These are phyloP conservation scores for Ganoderma multipileum DNA, from an alignment of 1,284 basidiomycete species.

Conservation along the genomic window DNA sequence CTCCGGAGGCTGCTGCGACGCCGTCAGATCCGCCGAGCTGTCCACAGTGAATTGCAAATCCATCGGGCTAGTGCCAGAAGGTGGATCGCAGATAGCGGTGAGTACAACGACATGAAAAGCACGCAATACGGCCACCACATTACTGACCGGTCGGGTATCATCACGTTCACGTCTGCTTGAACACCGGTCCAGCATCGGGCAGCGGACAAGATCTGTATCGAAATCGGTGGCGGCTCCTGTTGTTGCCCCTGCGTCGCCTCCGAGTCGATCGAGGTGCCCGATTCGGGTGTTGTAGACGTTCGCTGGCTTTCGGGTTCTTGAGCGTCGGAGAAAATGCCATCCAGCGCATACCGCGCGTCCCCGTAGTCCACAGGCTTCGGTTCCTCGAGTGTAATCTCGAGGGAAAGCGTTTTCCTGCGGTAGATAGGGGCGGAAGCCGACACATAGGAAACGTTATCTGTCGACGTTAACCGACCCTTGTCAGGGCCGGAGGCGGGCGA, in stretches of 20 bases:
- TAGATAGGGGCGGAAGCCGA: background rate
- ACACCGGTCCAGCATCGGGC: slow-evolving; percentile 42
- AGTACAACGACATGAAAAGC: slow-evolving; percentile 4
- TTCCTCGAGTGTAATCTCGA: slow-evolving; percentile 37
- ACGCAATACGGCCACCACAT: background rate
- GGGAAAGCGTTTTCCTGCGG: slow-evolving; percentile 30
- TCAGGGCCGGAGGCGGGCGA: slow-evolving; percentile 1
- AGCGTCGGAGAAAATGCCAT: background rate
- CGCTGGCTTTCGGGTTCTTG: background rate
- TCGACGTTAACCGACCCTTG: background rate
- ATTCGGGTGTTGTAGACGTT: background rate
- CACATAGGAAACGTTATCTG: background rate
- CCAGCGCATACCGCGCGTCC: background rate
- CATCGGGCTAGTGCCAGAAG: slow-evolving; percentile 35
- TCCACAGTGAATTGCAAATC: slow-evolving; percentile 48
- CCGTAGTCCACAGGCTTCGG: slow-evolving; percentile 10
- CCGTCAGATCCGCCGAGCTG: slow-evolving; percentile 36
- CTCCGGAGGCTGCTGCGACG: slow-evolving; percentile 42
- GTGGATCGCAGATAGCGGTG: slow-evolving; percentile 4
- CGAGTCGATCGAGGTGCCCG: slow-evolving; percentile 2
- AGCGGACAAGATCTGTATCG: slow-evolving; percentile 17
- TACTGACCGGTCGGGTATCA: slow-evolving; percentile 60
- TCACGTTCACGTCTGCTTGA: slow-evolving; percentile 50
- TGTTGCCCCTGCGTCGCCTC: slow-evolving; percentile 11
- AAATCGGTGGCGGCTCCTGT: slow-evolving; percentile 11